These are phyloP conservation scores for Tylopilus intermedius DNA, from an alignment of 768 basidiomycete species.

Conservation along the genomic window DNA sequence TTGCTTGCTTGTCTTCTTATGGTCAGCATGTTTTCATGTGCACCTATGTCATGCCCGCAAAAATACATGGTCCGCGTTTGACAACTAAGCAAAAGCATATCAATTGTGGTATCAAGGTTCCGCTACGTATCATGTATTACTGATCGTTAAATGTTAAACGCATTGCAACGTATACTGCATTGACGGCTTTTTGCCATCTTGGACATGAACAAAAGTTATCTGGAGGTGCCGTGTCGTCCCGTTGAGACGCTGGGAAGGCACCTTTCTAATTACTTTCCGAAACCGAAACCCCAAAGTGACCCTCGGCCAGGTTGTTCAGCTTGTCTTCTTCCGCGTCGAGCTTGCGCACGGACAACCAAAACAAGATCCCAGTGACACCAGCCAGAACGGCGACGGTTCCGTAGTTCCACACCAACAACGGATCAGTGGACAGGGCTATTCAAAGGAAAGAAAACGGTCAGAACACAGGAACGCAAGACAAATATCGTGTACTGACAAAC, in stretches of 20 bases:
- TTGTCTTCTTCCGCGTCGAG: constrained; percentile 61
- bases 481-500: constrained; percentile 44
- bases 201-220: background rate
- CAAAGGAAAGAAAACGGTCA: background rate
- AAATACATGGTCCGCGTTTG: constrained; percentile 5
- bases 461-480: background rate
- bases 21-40: constrained; percentile 12
- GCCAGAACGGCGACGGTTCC: constrained; percentile 53
- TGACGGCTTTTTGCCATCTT: background rate
- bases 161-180: background rate
- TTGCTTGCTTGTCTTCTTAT: constrained; percentile 1
- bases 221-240: background rate
- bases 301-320: constrained; percentile 50
- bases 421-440: constrained; percentile 61
- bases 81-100: background rate
- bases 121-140: background rate
- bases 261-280: background rate
- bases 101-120: background rate
- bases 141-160: background rate
- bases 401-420: constrained; percentile 75
- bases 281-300: constrained; percentile 23
- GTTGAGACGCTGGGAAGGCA: background rate
- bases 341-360: constrained; percentile 49
- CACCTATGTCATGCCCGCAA: constrained; percentile 14
- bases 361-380: constrained; percentile 45